Evolutionary conservation across 768 basidiomycete species (phyloP), one percentile per base, ranked within the genome.

Genomic region (Candolleomyces eurysporus): DNA sequence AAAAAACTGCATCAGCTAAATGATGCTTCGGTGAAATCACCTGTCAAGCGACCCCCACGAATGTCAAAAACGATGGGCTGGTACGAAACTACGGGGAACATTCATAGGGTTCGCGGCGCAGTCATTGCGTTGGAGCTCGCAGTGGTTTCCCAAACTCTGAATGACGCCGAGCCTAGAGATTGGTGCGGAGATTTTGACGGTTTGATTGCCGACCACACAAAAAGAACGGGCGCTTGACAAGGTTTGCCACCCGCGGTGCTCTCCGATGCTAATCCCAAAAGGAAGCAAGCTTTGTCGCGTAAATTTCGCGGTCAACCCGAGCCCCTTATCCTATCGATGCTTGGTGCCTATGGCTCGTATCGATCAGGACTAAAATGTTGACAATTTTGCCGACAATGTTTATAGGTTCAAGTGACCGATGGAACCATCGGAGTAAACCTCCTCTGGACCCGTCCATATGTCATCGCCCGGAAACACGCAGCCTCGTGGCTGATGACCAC

Each of bases 401-500:
- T 17, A 17, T 4, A 8, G 45, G 45, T 46, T 46, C 45, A 46
- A 17, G 45, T 21, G 19, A 46, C 17, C 36, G 36, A 36, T 36
- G 16, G 19, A 14, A 17, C 16, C 45, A 46, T 46, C 45, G 19
- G 45, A 46, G 17, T 39, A 31, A 31, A 39, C 11, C 52, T 17
- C 31, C 52, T 54, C 52, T 32, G 52, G 52, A 39, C 52, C 52
- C 52, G 52, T 30, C 32, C 32, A 21, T 22, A 51, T 50, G 31
- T 51, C 21, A 48, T 48, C 50, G 50, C 32, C 22, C 59, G 50
- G 51, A 46, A 26, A 46, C 59, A 54, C 32, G 43, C 43, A 36
- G 64, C 66, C 66, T 67, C 66, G 62, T 67, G 66, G 66, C 58
- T 65, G 57, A n/a, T 54, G 31, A 16, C 16, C 16, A 31, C 17